Evolutionary conservation across 768 basidiomycete genomes (phyloP), one percentile per base, ranked within the genome.

Genomic region (Macrolepiota fuliginosa): DNA sequence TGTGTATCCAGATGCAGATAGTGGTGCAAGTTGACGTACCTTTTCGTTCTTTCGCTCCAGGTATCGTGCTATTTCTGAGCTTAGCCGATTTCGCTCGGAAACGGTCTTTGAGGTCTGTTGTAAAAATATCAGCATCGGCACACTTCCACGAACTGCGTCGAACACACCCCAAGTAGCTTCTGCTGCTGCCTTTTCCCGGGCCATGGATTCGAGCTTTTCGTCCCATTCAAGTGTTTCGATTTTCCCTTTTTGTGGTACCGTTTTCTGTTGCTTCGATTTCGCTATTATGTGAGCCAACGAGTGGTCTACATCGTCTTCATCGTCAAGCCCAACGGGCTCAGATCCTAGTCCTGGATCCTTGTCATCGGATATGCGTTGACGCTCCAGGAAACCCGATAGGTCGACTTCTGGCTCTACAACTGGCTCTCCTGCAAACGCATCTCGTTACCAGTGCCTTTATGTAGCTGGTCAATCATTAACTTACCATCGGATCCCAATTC

Each of bases 391-490:
- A 0, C 75, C 62, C 0, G 88, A 82, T 1, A 93, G 67, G 72
- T 93, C 90, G 7, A 92, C 80, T 69, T 92, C 89, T 3, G 88
- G 89, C 61, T 91, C 90, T 0, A 79, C 70, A 13, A 83, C 77
- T 7, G 81, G 85, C 71, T 91, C 87, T 3, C 90, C 89, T 89
- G 42, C 22, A 22, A 17, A 1, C 25, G 51, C 1, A 40, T 32
- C 6, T 19, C 13, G 12, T 49, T 39, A 22, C 22, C 13, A 39
- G 51, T 29, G 29, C 29, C 29, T 32, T 45, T 29, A 5, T 56
- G 36, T 29, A 47, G 15, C 17, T 51, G 12, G 40, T 9, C 29
- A 13, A 7, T 50, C 7, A 29, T 25, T 27, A 19, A 69, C 78
- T 24, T 66, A 88, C 91, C 90, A 70, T 91, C 89, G 1, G 88